Evolutionary conservation across 768 basidiomycete species (phyloP).

Genomic region (Hypholoma sublateritium): DNA sequence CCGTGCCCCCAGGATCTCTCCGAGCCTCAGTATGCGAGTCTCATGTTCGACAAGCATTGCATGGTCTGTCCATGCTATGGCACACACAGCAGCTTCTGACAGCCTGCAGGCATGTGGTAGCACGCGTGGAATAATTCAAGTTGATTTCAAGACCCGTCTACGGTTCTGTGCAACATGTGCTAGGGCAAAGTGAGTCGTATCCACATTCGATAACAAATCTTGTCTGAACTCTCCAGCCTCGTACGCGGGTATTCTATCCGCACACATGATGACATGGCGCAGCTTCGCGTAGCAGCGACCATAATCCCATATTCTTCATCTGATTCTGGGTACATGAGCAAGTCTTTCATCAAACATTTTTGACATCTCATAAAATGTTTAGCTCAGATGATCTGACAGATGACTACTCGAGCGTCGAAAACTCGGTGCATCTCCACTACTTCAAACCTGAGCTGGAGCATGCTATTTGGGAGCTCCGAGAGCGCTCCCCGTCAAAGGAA

Average conservation of each 20-base stretch:
- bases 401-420: too few species aligned
- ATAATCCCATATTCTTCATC: neutral
- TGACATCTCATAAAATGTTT: too few species aligned
- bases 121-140: neutral
- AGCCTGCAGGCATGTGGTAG: neutral
- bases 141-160: slow-evolving; percentile 3
- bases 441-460: slow-evolving; percentile 4
- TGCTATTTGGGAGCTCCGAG: too few species aligned
- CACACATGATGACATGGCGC: neutral
- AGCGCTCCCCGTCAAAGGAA: neutral
- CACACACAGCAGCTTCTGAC: neutral
- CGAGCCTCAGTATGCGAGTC: slow-evolving; percentile 22
- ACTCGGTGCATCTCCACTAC: neutral
- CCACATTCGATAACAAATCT: too few species aligned
- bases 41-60: slow-evolving; percentile 20
- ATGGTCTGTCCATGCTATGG: slow-evolving; percentile 10
- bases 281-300: neutral
- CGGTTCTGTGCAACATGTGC: slow-evolving; percentile 6
- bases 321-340: too few species aligned
- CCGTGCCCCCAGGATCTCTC: slow-evolving; percentile 21
- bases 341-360: too few species aligned
- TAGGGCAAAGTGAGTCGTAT: slow-evolving; percentile 3
- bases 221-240: neutral
- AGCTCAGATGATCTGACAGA: too few species aligned
- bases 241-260: neutral